Evolutionary conservation across 1,139 yeast species (phyloP), one percentile per base, ranked within the genome.

Genomic region (Blastobotrys indianensis): DNA sequence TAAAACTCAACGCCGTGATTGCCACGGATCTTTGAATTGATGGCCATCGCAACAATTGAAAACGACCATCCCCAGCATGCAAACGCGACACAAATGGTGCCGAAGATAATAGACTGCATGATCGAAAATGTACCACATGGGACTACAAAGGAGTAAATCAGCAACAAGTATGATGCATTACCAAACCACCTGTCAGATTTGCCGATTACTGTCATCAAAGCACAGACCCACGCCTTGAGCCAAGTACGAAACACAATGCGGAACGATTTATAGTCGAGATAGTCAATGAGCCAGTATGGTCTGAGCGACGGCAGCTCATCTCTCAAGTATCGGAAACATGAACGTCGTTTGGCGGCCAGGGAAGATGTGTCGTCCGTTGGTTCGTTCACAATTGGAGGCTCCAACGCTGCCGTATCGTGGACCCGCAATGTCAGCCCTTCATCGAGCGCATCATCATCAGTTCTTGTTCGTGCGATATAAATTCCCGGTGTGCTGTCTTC

Each of bases 91-190:
- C 54, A 52, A n/a, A 53, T 25, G 25, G 55, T 31, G 15, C 54
- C 48, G 12, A 48, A 41, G 5, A 58, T 39, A 11, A 55, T 42
- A 1, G 58, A 52, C 15, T 53, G 47, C 7, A 54, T 42, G 12
- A 60, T 50, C 4, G 65, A 57, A 23, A 51, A 52, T 9, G 56
- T 58, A 1, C 66, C 66, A 2, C 59, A 49, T 7, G 61, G 57
- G 32, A 54, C 52, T 11, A 62, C 55, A 3, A 59, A 52, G 3
- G 54, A 49, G n/a, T 59, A 46, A 40, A 63, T 60, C 12, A 53
- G 46, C 25, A 61, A 46, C 32, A 63, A 42, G 39, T 55, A 63
- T 3, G 59, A 45, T 2, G 63, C 62, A 5, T 50, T 52, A 1
- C 63, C 64, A 46, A 62, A 44, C 55, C 61, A 62, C 4, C 39